A percentile compares a stretch with the other conserved stretches of the same genome.
Evolutionary conservation across 164 flowering plant genomes (phyloP).

Genomic region (Vitis rotundifolia): DNA sequence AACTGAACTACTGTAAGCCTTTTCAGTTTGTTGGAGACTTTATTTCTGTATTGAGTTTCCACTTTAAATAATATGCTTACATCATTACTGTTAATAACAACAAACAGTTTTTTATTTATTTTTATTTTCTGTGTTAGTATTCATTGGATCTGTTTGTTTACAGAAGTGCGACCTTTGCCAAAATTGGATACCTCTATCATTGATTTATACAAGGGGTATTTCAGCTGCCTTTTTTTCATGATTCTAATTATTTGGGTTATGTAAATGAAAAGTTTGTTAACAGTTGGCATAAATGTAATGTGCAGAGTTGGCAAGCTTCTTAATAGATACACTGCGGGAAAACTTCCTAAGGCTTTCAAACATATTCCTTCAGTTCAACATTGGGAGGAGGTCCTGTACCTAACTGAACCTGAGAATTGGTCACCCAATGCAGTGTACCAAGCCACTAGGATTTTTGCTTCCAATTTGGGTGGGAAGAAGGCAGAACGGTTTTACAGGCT

Average conservation of each 20-base stretch:
- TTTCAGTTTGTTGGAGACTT: no score
- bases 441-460: conserved; percentile 90
- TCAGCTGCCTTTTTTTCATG: not conserved
- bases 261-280: not conserved
- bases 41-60: not conserved
- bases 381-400: conserved; percentile 86
- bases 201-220: conserved; percentile 83
- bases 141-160: conserved; percentile 14
- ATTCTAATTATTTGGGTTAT: not conserved
- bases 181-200: conserved; percentile 62
- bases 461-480: conserved; percentile 69
- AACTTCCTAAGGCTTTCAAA: conserved; percentile 84
- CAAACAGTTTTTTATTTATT: not conserved
- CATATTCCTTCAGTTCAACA: conserved; percentile 60
- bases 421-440: conserved; percentile 90
- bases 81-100: no score
- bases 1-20: no score
- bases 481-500: conserved; percentile 84
- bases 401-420: conserved; percentile 98
- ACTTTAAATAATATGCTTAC: no score
- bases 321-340: conserved; percentile 75
- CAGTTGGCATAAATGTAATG: not conserved
- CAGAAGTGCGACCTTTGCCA: conserved; percentile 66
- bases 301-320: conserved; percentile 83
- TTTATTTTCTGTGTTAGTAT: not conserved